Percentiles rank a stretch among this genome's conserved stretches.
Conservation (phyloP, 768 basidiomycete genomes). For the Rhodocollybia butyracea region DNA sequence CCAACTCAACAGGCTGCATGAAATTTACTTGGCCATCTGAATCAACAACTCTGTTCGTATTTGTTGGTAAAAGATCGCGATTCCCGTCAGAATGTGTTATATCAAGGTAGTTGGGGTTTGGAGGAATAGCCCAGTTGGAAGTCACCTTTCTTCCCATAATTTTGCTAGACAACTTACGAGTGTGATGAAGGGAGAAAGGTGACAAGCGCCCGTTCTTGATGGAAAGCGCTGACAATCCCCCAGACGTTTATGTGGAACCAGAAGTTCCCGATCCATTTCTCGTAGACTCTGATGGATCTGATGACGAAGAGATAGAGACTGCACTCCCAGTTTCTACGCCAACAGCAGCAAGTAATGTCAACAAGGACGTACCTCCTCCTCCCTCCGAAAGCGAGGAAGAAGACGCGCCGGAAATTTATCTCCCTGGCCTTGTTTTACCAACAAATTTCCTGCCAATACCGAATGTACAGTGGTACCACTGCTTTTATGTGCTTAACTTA, state of each 20-base stretch:
- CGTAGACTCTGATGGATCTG: conserved; percentile 45
- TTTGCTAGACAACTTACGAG: too few species aligned
- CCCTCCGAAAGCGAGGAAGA: conserved; percentile 42
- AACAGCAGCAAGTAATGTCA: conserved; percentile 33
- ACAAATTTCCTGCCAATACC: conserved; percentile 89
- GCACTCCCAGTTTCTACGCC: conserved; percentile 27
- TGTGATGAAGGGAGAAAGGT: too few species aligned
- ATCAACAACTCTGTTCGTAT: conserved; percentile 52
- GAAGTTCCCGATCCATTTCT: conserved; percentile 61
- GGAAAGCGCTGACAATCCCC: too few species aligned
- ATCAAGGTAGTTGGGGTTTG: conserved; percentile 51
- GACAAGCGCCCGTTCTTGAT: too few species aligned
- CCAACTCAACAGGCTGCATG: conserved; percentile 52
- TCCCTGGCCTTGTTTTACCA: conserved; percentile 67
- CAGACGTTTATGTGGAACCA: conserved; percentile 27
- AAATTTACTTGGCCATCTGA: conserved; percentile 67
- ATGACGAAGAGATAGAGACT: conserved; percentile 18
- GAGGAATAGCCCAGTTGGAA: conserved; percentile 44
- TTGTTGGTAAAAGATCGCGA: conserved; percentile 48
- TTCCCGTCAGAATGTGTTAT: conserved; percentile 66
- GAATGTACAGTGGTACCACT: conserved; percentile 68
- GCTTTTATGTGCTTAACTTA: conserved; percentile 57
- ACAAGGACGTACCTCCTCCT: conserved; percentile 56
- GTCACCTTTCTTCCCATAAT: too few species aligned
- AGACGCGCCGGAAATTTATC: conserved; percentile 54